Evolutionary conservation across 441 rosid species (phyloP), one percentile per base, ranked within the genome.

Genomic region (Croton laevigatus): DNA sequence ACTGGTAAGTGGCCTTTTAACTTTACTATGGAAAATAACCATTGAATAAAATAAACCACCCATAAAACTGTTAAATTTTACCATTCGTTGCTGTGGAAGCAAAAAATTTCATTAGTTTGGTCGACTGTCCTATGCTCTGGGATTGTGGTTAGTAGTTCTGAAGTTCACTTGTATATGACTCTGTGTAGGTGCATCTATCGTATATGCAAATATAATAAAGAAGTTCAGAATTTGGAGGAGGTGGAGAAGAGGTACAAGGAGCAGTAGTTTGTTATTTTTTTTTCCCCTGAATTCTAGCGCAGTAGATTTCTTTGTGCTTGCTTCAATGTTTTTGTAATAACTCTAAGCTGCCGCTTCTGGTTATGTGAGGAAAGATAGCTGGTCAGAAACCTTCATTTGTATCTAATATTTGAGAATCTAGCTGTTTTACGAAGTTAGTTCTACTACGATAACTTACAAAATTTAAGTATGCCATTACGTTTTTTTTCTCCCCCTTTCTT

Each of bases 161-260:
- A 27, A 20, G 3, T 8, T 48, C 63, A 48, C 13, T 8, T 37
- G 9, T 54, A 60, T 60, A 11, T 57, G 76, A 75, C 34, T n/a
- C n/a, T 27, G 32, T 55, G 65, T 83, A 93, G 96, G 98, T 86
- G 89, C 68, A 77, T 88, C 34, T 83, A 85, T 79, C 95, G 90
- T 38, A 82, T 94, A 46, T 91, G 94, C 78, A 85, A 88, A 75
- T 91, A 66, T 71, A 61, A 88, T 82, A 89, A 88, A 73, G 87
- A 94, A 59, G 76, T 91, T 37, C 86, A 90, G 73, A 71, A 70
- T 68, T 82, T 94, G 86, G 97, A 91, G 81, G 92, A 81, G 80
- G 67, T 86, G 7, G 97, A 90, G 84, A 91, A 90, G 90, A 85
- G 85, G 76, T 81, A 57, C 86, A 90, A 94, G 85, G 71, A 80